Conservation (phyloP, 352 stramenopile species). For the Achlya hypogyna region DNA sequence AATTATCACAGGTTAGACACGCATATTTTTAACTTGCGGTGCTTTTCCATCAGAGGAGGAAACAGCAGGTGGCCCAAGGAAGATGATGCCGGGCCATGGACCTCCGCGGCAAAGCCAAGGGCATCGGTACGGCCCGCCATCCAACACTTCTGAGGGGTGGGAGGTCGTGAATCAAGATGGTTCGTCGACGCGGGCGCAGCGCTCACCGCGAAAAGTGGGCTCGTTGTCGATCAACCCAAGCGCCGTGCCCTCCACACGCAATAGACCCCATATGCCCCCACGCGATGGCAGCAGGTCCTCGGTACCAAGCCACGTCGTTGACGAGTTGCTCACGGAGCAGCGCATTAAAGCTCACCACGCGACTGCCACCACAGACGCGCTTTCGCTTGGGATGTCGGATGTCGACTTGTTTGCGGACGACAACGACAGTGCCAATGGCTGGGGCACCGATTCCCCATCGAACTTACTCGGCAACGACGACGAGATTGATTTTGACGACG, state of each 20-base stretch:
- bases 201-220: neutral
- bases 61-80: neutral
- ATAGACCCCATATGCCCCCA: conserved; percentile 2
- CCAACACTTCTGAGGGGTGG: conserved; percentile 20
- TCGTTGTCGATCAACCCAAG: conserved; percentile 15
- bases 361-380: neutral
- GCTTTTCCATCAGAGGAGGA: neutral
- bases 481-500: conserved; percentile 14
- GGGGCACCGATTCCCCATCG: conserved; percentile 19
- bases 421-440: conserved; percentile 4
- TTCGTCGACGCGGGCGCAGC: neutral
- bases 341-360: neutral
- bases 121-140: conserved; percentile 9
- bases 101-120: neutral
- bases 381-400: conserved; percentile 1
- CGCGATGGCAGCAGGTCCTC: neutral
- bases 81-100: neutral
- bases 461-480: conserved; percentile 19
- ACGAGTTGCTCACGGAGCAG: conserved; percentile 13
- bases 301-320: conserved; percentile 11
- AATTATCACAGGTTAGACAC: neutral
- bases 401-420: conserved; percentile 3
- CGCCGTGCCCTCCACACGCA: neutral
- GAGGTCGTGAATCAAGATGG: conserved; percentile 17
- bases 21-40: conserved; percentile 8